Base-by-base conservation (phyloP, 768 basidiomycete species). In the Gelatoporia subvermispora region DNA sequence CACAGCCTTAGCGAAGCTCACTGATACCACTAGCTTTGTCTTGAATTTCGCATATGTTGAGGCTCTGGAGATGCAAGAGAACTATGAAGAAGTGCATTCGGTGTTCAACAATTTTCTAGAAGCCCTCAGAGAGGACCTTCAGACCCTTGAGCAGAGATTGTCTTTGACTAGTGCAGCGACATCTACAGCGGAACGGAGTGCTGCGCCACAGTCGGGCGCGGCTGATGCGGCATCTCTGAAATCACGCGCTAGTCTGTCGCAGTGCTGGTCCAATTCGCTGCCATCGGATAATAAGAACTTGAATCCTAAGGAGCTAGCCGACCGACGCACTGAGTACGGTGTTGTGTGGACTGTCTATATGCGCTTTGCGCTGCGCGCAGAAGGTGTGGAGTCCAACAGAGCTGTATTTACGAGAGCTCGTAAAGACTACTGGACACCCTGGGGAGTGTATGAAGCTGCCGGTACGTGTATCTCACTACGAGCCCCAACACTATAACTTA, bases 371-470 rank as follows among this genome's bases (percentile, higher is more conserved):
- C 72, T 89, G 52, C 76, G 96, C 36, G 83, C 93, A 3, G 91
- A 95, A 72, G 90, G 90, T 17, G 78, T 91, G 57, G 87, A 88
- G 65, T 72, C 84, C 3, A 84, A 87, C 35, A 73, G 94, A 47
- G 72, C 74, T 0, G 70, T 93, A 5, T 98, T 98, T 58, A 78
- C 77, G 17, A 86, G 85, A 65, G 91, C 93, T 9, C 75, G 93
- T 56, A 88, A 82, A 60, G 78, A 80, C 47, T 75, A 75, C 40
- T 88, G 77, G 79, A 78, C 78, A 2, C 76, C 89, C 15, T 98
- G 96, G 96, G 88, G 94, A 60, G 87, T 92, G 0, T 95, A 85
- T 58, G 94, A 98, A 64, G 88, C 93, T 37, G 84, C 90, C 46
- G 93, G 93, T 94, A 53, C 31, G 74, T 63, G 8, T 17, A 11